Percentiles rank a stretch among this genome's conserved stretches.
These are phyloP conservation scores for Neurospora tetrasperma DNA, from an alignment of 495 filamentous ascomycete genomes.

Conservation along the genomic window DNA sequence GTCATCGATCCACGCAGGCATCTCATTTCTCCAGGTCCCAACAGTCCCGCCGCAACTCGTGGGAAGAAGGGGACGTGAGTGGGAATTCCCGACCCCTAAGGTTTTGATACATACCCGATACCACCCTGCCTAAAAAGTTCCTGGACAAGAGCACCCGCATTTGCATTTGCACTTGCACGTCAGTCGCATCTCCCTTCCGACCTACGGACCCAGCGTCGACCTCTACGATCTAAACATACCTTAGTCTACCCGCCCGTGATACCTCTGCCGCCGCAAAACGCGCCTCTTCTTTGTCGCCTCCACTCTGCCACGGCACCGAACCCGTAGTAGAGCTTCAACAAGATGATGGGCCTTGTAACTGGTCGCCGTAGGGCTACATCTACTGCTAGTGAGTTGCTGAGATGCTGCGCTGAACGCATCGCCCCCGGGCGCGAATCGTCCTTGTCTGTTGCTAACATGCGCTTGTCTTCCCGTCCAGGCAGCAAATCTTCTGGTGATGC, in stretches of 20 bases:
- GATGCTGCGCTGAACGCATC: background rate
- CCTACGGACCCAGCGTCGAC: background rate
- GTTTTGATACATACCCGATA: background rate
- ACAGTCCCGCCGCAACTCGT: background rate
- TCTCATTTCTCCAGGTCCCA: background rate
- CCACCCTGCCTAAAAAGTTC: background rate
- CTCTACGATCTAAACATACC: background rate
- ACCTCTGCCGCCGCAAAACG: background rate
- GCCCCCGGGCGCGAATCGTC: background rate
- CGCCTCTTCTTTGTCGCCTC: background rate
- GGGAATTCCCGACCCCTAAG: background rate
- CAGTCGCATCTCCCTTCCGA: background rate
- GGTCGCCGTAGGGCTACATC: conserved; percentile 27
- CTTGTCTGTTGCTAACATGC: conserved; percentile 8
- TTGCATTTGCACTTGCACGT: background rate
- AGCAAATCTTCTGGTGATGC: conserved; percentile 38
- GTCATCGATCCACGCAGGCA: background rate
- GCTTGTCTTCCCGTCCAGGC: conserved; percentile 21
- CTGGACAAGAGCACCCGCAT: background rate
- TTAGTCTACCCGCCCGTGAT: background rate
- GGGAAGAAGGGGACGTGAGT: background rate
- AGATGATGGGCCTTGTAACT: conserved; percentile 25
- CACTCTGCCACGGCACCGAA: background rate
- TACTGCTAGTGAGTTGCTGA: conserved; percentile 26
- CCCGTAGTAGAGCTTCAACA: background rate